Conservation (phyloP, 306 rosid genomes). For the Trifolium pratense region DNA sequence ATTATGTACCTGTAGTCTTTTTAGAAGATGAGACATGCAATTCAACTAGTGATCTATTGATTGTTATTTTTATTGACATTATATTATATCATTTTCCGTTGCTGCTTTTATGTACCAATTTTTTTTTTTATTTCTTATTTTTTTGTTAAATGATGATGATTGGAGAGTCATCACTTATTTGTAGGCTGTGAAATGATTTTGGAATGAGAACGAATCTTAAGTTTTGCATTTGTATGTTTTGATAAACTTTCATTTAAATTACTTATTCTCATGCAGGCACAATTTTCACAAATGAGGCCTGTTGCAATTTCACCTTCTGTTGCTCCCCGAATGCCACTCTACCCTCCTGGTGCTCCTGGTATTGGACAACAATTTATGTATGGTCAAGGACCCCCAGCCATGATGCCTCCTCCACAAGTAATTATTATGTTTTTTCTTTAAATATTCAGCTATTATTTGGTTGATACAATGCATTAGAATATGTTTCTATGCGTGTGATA, state of each 20-base stretch:
- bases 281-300: constrained; percentile 81
- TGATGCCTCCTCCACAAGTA: constrained; percentile 82
- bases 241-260: not conserved
- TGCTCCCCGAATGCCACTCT: constrained; percentile 75
- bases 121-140: not conserved
- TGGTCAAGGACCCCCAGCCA: constrained; percentile 78
- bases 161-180: not conserved
- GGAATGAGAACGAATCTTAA: too few species aligned
- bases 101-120: not conserved
- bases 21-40: not conserved
- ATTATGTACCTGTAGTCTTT: not conserved
- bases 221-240: too few species aligned
- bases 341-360: constrained; percentile 82
- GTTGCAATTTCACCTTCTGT: constrained; percentile 65
- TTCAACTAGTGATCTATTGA: not conserved
- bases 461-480: not conserved
- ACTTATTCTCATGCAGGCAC: constrained; percentile 52
- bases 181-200: not conserved
- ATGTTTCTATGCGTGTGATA: not conserved
- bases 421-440: not conserved
- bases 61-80: not conserved
- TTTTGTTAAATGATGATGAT: not conserved
- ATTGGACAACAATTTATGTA: constrained; percentile 74
- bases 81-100: not conserved
- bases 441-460: not conserved